A percentile compares a stretch with the other conserved stretches of the same genome.
Evolutionary conservation across 176 grass and related monocot species (phyloP).

Genomic region (Zizania latifolia): DNA sequence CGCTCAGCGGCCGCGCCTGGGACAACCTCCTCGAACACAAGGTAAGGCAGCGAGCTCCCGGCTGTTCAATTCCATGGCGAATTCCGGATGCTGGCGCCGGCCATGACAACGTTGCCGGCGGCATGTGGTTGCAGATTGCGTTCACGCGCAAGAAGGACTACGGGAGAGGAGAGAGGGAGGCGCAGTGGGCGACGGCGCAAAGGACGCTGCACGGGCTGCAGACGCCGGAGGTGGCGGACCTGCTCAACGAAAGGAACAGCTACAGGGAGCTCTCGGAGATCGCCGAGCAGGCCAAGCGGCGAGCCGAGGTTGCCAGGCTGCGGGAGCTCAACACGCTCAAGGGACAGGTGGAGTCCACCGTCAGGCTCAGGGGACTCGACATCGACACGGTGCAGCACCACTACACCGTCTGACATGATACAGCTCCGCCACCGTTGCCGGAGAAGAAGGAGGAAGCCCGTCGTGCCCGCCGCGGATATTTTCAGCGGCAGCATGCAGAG

Average conservation of each 20-base stretch:
- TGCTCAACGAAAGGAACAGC: conserved; percentile 45
- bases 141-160: conserved; percentile 94
- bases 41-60: too few species aligned
- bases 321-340: conserved; percentile 71
- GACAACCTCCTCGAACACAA: conserved; percentile 77
- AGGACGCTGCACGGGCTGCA: conserved; percentile 88
- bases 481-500: too few species aligned
- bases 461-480: too few species aligned
- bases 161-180: conserved; percentile 70
- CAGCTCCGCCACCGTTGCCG: too few species aligned
- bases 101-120: too few species aligned
- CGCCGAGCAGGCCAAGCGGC: conserved; percentile 86
- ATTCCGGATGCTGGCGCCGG: too few species aligned
- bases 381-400: conserved; percentile 59
- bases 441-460: too few species aligned
- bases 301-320: conserved; percentile 84
- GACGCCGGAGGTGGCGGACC: conserved; percentile 23
- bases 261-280: conserved; percentile 85
- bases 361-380: conserved; percentile 79
- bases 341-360: conserved; percentile 57
- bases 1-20: conserved; percentile 83
- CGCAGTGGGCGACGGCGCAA: conserved; percentile 88
- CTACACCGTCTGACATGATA: conserved; percentile 71
- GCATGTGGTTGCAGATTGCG: too few species aligned
- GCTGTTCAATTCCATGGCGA: too few species aligned